Evolutionary conservation across 352 stramenopile species (phyloP).

Genomic region (Globisporangium iwayamae): DNA sequence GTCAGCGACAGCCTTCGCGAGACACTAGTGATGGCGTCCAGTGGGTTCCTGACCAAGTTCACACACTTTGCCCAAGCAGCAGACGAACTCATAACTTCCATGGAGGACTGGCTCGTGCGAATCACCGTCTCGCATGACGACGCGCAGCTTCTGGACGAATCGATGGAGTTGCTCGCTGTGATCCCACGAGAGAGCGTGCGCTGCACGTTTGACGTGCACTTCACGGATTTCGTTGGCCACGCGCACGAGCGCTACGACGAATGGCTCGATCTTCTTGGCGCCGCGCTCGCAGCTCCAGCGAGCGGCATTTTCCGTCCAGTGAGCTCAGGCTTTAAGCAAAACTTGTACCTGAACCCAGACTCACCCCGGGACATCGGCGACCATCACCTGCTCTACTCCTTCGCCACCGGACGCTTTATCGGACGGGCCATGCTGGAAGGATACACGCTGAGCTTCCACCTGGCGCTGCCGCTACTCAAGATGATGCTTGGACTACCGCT

Average conservation of each 20-base stretch:
- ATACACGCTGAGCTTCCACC: conserved; percentile 87
- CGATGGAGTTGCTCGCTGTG: conserved; percentile 23
- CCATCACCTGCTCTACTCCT: conserved; percentile 20
- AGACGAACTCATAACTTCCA: background rate
- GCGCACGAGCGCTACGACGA: conserved; percentile 63
- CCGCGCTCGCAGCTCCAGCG: conserved; percentile 24
- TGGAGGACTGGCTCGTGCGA: background rate
- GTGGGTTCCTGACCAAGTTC: conserved; percentile 1
- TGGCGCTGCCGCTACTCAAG: conserved; percentile 92
- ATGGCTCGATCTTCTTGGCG: conserved; percentile 64
- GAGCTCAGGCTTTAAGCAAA: conserved; percentile 26
- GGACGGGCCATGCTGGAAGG: conserved; percentile 59
- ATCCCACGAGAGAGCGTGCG: conserved; percentile 25
- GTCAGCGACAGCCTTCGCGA: background rate
- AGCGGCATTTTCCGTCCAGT: conserved; percentile 24
- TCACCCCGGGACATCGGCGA: conserved; percentile 9
- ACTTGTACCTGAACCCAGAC: conserved; percentile 35
- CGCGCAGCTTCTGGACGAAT: conserved; percentile 10
- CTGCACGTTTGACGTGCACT: conserved; percentile 45
- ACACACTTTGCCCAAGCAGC: background rate
- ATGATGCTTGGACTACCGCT: conserved; percentile 91
- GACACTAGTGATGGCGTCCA: background rate
- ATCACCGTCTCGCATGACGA: background rate
- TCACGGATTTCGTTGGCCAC: conserved; percentile 56
- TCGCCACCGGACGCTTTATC: conserved; percentile 47